These are phyloP conservation scores for Arabis alpina DNA, from an alignment of 345 rosid genomes.

Conservation along the genomic window DNA sequence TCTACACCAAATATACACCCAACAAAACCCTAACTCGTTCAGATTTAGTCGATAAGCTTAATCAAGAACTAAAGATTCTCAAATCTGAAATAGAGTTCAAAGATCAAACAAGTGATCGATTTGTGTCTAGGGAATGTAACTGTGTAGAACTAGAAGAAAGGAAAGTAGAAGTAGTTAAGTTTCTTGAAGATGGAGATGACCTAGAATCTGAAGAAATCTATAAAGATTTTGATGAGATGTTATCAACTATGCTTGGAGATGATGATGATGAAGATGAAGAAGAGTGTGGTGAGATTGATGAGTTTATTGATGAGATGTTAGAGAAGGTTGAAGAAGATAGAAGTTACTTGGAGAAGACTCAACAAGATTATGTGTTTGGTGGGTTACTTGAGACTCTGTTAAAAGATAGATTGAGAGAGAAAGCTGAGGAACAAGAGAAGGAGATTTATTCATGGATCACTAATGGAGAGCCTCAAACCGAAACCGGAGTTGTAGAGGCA, in stretches of 20 bases:
- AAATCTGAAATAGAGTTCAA: conserved; percentile 6
- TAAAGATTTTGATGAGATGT: conserved; percentile 17
- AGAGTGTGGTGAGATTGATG: conserved; percentile 2
- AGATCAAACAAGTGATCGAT: neutral
- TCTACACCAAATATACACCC: no score
- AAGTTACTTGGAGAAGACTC: conserved; percentile 9
- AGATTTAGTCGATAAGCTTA: neutral
- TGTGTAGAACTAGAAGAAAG: neutral
- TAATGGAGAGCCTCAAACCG: conserved; percentile 12
- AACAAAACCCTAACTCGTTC: conserved; percentile 31
- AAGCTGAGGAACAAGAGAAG: conserved; percentile 2
- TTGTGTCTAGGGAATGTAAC: neutral
- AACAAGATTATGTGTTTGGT: neutral
- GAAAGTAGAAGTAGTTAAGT: neutral
- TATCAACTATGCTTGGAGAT: conserved; percentile 25
- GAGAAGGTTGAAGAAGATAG: conserved; percentile 16
- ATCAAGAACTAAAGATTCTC: conserved; percentile 23
- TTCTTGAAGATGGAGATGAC: conserved; percentile 5
- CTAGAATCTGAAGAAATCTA: neutral
- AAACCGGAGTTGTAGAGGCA: neutral
- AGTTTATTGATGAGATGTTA: conserved; percentile 17
- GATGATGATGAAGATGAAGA: neutral
- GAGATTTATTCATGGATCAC: conserved; percentile 12
- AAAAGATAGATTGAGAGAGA: conserved; percentile 5
- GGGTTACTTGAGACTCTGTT: conserved; percentile 6